These are phyloP conservation scores for Xylaria bambusicola DNA, from an alignment of 495 filamentous ascomycete species.

Conservation along the genomic window DNA sequence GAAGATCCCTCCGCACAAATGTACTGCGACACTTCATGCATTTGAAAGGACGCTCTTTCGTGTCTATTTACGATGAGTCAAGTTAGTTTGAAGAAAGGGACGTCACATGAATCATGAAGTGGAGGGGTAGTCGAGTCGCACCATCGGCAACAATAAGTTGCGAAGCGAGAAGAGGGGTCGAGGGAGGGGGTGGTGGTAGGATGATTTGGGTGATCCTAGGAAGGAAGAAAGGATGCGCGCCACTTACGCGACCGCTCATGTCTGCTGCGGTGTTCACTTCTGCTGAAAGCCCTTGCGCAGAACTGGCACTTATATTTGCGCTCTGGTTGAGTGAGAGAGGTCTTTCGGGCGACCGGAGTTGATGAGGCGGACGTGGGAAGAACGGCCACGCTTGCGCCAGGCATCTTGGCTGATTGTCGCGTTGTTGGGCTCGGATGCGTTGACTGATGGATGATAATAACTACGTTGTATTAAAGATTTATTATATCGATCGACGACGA, in stretches of 20 bases:
- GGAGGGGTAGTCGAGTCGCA: constrained; percentile 27
- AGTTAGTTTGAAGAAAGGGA: constrained; percentile 24
- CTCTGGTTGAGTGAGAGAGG: constrained; percentile 68
- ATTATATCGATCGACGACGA: constrained; percentile 26
- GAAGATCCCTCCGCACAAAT: constrained; percentile 93
- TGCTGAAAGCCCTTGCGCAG: constrained; percentile 93
- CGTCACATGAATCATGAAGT: constrained; percentile 15
- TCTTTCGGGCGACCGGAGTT: constrained; percentile 61
- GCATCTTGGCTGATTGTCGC: constrained; percentile 57
- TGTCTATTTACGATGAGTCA: constrained; percentile 60
- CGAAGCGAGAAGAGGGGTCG: constrained; percentile 17
- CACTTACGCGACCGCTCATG: constrained; percentile 98
- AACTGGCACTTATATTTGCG: constrained; percentile 99
- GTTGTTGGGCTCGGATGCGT: constrained; percentile 44
- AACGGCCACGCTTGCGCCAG: constrained; percentile 65
- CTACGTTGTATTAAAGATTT: constrained; percentile 3
- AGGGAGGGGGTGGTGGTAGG: constrained; percentile 10
- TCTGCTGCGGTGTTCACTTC: constrained; percentile 94
- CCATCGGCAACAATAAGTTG: constrained; percentile 3
- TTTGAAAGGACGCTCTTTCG: constrained; percentile 98
- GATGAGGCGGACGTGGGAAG: constrained; percentile 58
- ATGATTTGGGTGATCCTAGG: neutral
- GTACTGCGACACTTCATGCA: constrained; percentile 98
- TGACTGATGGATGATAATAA: constrained; percentile 18
- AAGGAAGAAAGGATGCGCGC: constrained; percentile 14